Base-by-base conservation (phyloP, 2,329 filamentous ascomycete genomes). In the Talaromyces sp. region DNA sequence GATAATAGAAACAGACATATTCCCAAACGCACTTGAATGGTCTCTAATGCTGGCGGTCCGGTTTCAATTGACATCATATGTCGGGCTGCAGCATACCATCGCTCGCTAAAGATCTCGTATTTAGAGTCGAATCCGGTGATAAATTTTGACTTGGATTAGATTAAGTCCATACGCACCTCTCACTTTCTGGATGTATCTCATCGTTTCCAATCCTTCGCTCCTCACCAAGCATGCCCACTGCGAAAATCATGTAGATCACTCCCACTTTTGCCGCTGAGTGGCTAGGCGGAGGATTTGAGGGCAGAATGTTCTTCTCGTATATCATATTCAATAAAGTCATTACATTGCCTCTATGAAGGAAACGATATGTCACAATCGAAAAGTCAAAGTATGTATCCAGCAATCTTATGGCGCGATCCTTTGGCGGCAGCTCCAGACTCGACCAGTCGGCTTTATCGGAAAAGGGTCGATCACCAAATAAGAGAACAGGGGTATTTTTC, bases 1-100 rank as follows among this genome's bases (percentile, higher is more conserved):
- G 78, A 80, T 0, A 86, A 72, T 19, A 86, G 73, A 60, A 84
- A 86, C 5, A 85, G 73, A 11, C 81, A 82, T 62, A 84, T 82
- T 1, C 83, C 74, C 0, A 86, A 67, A 28, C 82, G 74, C 19
- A 80, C 81, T 65, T 86, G 84, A 0, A 83, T 81, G 0, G 80
- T 81, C 39, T 84, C 80, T 1, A 86, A 63, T 15, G 75, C 76
- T 0, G 82, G 80, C 5, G 78, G 75, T 0, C 82, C 83, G 1
- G 78, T 78, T 58, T 85, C 83, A 36, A 72, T 59, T 9, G 66
- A 72, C 17, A 67, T 65, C 62, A 73, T 66, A 48, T 70, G 66
- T 53, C 71, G 73, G 5, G 72, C 72, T 15, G 72, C 72, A 5
- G 69, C 66, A 62, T 71, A 74, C 72, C 72, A 74, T 53, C 60